Percentiles rank a stretch among this genome's conserved stretches.
Evolutionary conservation across 495 filamentous ascomycete genomes (phyloP).

Genomic region (Venustampulla echinocandica): DNA sequence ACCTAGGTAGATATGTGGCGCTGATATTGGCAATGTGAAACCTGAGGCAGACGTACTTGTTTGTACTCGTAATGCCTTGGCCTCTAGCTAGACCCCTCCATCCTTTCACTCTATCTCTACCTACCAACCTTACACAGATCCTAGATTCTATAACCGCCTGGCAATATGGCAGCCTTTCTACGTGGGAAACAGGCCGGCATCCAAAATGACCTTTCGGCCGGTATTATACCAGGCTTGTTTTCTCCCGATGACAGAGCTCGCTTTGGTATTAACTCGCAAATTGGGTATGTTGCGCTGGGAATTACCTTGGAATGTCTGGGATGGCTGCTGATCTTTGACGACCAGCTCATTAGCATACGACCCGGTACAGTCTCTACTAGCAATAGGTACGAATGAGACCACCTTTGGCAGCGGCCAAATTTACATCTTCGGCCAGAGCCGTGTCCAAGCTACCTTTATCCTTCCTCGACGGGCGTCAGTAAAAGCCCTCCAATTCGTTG

Average conservation of each 20-base stretch:
- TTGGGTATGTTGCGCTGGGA: constrained; percentile 39
- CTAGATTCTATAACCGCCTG: no score
- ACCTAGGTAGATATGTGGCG: no score
- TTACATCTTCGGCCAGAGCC: constrained; percentile 69
- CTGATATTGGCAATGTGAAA: no score
- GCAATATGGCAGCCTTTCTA: constrained; percentile 65
- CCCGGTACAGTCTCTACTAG: constrained; percentile 85
- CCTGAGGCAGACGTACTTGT: no score
- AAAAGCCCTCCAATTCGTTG: constrained; percentile 63
- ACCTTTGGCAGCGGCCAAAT: constrained; percentile 44
- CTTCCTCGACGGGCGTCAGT: constrained; percentile 60
- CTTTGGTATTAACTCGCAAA: constrained; percentile 82
- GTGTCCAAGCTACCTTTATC: constrained; percentile 60
- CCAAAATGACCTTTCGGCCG: constrained; percentile 78
- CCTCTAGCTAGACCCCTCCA: no score
- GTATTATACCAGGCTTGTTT: constrained; percentile 65
- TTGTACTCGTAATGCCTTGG: no score
- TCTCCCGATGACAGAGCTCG: constrained; percentile 72
- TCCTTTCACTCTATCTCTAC: no score
- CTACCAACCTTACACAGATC: no score
- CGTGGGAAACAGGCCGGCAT: constrained; percentile 89
- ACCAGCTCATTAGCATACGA: constrained; percentile 73
- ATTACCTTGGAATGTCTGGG: background rate
- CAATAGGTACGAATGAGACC: constrained; percentile 81
- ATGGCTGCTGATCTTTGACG: constrained; percentile 4